Evolutionary conservation across 2,329 filamentous ascomycete species (phyloP).

Genomic region (Plectosphaerella plurivora): DNA sequence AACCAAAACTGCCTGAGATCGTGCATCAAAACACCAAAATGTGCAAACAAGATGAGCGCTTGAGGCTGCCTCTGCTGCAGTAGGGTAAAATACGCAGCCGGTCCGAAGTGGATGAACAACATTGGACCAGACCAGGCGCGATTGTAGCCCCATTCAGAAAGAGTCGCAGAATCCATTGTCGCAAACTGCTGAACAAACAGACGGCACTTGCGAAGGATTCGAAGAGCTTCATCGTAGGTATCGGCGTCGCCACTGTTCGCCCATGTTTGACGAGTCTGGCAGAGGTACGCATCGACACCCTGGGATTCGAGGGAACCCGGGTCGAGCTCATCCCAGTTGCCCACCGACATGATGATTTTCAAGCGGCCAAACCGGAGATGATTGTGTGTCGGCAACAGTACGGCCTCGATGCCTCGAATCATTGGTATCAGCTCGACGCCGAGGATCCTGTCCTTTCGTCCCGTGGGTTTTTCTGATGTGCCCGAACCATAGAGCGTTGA

Average conservation of each 20-base stretch:
- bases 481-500: neutral
- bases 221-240: conserved; percentile 9
- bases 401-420: conserved; percentile 12
- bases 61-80: conserved; percentile 15
- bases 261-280: conserved; percentile 6
- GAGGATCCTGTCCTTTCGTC: conserved; percentile 9
- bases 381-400: conserved; percentile 7
- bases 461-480: no score
- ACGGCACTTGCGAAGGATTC: conserved; percentile 8
- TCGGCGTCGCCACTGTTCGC: neutral
- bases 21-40: conserved; percentile 13
- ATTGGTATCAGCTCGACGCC: conserved; percentile 15
- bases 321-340: conserved; percentile 14
- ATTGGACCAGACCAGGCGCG: conserved; percentile 11
- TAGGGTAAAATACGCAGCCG: conserved; percentile 12
- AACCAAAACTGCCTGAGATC: conserved; percentile 9
- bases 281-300: conserved; percentile 4
- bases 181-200: conserved; percentile 12
- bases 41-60: conserved; percentile 12
- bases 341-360: conserved; percentile 2
- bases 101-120: conserved; percentile 11
- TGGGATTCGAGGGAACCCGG: neutral
- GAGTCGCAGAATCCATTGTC: neutral
- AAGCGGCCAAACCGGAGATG: conserved; percentile 6
- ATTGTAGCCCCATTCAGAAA: conserved; percentile 12